A percentile compares a stretch with the other conserved stretches of the same genome.
Evolutionary conservation across 2,329 filamentous ascomycete species (phyloP).

Genomic region (Epichloe bromicola): DNA sequence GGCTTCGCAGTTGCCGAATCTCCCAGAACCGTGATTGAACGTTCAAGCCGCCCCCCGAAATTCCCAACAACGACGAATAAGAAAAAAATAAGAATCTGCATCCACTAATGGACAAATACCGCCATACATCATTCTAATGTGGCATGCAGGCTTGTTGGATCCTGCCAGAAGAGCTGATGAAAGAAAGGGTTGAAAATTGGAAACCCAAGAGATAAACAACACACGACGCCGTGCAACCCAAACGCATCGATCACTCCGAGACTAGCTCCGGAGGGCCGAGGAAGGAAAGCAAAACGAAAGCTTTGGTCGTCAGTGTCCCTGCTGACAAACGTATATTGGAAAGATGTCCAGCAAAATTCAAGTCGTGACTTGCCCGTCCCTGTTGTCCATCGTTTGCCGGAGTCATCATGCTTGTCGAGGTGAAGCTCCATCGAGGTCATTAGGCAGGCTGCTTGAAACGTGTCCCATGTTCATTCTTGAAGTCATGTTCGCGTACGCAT

Average conservation of each 20-base stretch:
- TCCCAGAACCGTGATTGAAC: too few species aligned
- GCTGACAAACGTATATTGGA: neutral
- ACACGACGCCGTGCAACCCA: neutral
- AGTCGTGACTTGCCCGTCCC: neutral
- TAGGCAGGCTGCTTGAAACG: neutral
- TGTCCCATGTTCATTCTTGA: neutral
- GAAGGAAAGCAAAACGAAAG: neutral
- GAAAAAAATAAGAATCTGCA: neutral
- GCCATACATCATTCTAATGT: slow-evolving; percentile 3
- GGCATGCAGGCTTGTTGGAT: neutral
- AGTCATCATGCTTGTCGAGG: neutral
- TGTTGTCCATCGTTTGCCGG: neutral
- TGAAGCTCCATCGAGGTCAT: neutral
- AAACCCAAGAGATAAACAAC: neutral
- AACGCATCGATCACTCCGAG: neutral
- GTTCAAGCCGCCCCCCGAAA: neutral
- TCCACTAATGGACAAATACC: neutral
- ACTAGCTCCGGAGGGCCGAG: neutral
- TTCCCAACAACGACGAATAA: neutral
- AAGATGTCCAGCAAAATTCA: neutral
- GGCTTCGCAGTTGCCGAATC: too few species aligned
- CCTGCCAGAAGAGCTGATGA: neutral
- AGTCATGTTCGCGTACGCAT: slow-evolving; percentile 5
- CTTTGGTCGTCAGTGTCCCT: neutral
- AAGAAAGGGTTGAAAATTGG: neutral